Conservation (phyloP, 116 monocot genomes). For the Papilionanthe hybrid region DNA sequence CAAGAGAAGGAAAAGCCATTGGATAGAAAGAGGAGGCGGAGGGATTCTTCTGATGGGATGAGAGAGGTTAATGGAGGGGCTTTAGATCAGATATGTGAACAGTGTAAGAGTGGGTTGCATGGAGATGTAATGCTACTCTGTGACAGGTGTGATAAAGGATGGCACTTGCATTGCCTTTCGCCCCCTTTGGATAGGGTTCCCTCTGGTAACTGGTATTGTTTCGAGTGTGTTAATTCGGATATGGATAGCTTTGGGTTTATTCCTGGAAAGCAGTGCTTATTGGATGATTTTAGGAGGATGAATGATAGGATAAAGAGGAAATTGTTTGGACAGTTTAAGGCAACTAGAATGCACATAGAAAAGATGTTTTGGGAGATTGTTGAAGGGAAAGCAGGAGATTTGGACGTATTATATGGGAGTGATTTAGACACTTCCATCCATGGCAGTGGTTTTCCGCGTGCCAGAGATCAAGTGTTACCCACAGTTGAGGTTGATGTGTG, state of each 20-base stretch:
- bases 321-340: constrained; percentile 46
- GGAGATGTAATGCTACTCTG: constrained; percentile 80
- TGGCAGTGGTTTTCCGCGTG: constrained; percentile 66
- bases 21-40: constrained; percentile 24
- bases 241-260: constrained; percentile 73
- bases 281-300: constrained; percentile 42
- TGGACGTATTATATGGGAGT: constrained; percentile 78
- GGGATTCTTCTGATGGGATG: not conserved
- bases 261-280: constrained; percentile 42
- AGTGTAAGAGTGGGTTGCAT: constrained; percentile 82
- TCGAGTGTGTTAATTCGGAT: constrained; percentile 68
- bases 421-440: constrained; percentile 73
- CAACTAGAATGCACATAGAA: constrained; percentile 42
- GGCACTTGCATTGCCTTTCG: constrained; percentile 67
- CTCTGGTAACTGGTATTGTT: constrained; percentile 77
- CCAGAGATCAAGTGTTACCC: constrained; percentile 21
- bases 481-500: constrained; percentile 37
- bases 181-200: constrained; percentile 57
- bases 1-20: not conserved
- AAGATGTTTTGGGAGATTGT: constrained; percentile 84
- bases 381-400: constrained; percentile 66
- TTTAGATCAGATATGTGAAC: constrained; percentile 76
- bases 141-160: constrained; percentile 79
- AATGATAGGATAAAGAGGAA: constrained; percentile 52
- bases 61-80: constrained; percentile 15